Evolutionary conservation across 345 rosid genomes (phyloP).

Genomic region (Boechera retrofracta): DNA sequence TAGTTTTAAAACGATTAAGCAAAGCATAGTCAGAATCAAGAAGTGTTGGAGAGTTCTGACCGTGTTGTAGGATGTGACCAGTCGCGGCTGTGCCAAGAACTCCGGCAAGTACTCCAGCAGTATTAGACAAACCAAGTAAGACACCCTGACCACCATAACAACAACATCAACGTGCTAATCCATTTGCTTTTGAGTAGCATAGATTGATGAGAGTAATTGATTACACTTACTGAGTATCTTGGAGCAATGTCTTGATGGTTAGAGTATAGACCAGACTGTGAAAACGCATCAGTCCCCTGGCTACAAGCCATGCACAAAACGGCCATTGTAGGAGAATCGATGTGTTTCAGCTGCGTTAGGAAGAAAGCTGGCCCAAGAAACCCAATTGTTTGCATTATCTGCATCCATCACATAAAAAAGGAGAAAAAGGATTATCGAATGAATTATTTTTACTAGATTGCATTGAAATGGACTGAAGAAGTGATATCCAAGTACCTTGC

Average conservation of each 20-base stretch:
- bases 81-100: slow-evolving; percentile 96
- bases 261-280: slow-evolving; percentile 92
- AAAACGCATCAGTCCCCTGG: slow-evolving; percentile 97
- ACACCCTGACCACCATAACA: slow-evolving; percentile 65
- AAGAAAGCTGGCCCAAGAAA: slow-evolving; percentile 98
- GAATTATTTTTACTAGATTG: not conserved
- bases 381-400: slow-evolving; percentile 97
- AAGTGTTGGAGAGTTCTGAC: slow-evolving; percentile 45
- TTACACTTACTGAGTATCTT: slow-evolving; percentile 81
- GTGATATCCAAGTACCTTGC: slow-evolving; percentile 62
- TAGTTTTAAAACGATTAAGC: not conserved
- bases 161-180: not conserved
- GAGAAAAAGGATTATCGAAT: not conserved
- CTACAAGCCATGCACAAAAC: slow-evolving; percentile 74
- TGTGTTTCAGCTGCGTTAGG: slow-evolving; percentile 89
- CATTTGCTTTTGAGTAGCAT: slow-evolving; percentile 12
- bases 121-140: slow-evolving; percentile 88
- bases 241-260: slow-evolving; percentile 98
- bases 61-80: slow-evolving; percentile 91
- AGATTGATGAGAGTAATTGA: not conserved
- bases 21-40: slow-evolving; percentile 6
- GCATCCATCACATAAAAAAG: slow-evolving; percentile 26
- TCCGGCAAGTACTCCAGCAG: slow-evolving; percentile 95
- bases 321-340: slow-evolving; percentile 81
- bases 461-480: slow-evolving; percentile 23